phyloP scores from a whole-genome alignment of 2,329 filamentous ascomycete species.

The Neoarthrinium moseri region DNA sequence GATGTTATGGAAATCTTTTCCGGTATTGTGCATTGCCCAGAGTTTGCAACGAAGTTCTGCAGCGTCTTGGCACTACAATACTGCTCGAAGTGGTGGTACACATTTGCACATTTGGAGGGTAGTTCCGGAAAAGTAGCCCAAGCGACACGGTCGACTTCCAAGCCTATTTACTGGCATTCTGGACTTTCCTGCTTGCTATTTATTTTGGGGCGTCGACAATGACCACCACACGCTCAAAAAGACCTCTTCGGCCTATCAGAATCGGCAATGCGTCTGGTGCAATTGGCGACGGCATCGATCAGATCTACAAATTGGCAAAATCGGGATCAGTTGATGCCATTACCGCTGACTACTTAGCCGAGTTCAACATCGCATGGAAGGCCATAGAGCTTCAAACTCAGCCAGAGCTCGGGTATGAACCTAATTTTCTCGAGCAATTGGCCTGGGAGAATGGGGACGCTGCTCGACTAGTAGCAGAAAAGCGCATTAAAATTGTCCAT shows the following conservation, averaged over 20 bases:
- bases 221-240: not conserved
- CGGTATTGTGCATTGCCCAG: too few relatives aligned
- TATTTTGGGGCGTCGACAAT: too few relatives aligned
- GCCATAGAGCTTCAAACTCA: constrained; percentile 25
- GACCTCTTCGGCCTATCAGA: constrained; percentile 25
- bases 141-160: too few relatives aligned
- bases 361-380: constrained; percentile 30
- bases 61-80: too few relatives aligned
- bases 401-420: constrained; percentile 28
- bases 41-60: too few relatives aligned
- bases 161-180: too few relatives aligned
- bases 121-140: too few relatives aligned
- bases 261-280: constrained; percentile 35
- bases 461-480: constrained; percentile 23
- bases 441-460: constrained; percentile 19
- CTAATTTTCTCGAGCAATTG: constrained; percentile 27
- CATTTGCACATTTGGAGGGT: too few relatives aligned
- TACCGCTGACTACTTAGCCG: constrained; percentile 24
- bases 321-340: constrained; percentile 19
- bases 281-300: constrained; percentile 32
- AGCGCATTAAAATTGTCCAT: constrained; percentile 48
- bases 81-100: too few relatives aligned
- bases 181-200: too few relatives aligned
- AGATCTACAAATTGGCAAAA: constrained; percentile 32
- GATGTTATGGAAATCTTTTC: not conserved